A percentile compares a stretch with the other conserved stretches of the same genome.
These are phyloP conservation scores for Nannizziopsis barbatae DNA, from an alignment of 2,329 filamentous ascomycete species.

Conservation along the genomic window DNA sequence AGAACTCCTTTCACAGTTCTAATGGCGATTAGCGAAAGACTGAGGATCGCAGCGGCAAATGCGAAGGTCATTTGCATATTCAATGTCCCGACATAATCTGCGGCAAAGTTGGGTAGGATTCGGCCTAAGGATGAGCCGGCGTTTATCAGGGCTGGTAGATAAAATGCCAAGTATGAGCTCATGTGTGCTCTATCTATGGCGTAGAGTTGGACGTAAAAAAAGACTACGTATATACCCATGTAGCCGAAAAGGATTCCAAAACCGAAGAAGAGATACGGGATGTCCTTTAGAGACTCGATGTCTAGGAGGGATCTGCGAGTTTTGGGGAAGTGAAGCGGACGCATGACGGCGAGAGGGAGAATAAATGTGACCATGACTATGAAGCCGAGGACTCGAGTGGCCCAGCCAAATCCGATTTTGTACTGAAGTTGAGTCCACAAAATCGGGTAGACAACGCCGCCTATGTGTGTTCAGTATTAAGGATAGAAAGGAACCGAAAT, in stretches of 20 bases:
- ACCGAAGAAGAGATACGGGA: slow-evolving; percentile 37
- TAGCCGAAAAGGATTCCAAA: slow-evolving; percentile 43
- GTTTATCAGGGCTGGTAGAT: slow-evolving; percentile 57
- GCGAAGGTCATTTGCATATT: slow-evolving; percentile 42
- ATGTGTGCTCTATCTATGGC: not conserved
- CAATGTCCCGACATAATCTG: slow-evolving; percentile 46
- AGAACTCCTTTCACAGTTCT: slow-evolving; percentile 31
- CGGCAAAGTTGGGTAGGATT: slow-evolving; percentile 47
- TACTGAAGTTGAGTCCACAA: slow-evolving; percentile 33
- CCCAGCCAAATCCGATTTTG: slow-evolving; percentile 45
- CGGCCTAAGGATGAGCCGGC: slow-evolving; percentile 49
- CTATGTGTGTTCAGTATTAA: not conserved
- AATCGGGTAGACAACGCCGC: slow-evolving; percentile 42
- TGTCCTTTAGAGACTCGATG: slow-evolving; percentile 35
- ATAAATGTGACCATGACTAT: slow-evolving; percentile 40
- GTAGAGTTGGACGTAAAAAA: slow-evolving; percentile 41
- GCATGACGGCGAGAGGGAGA: slow-evolving; percentile 25
- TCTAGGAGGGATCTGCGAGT: slow-evolving; percentile 19
- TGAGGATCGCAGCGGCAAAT: slow-evolving; percentile 32
- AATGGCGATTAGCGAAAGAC: slow-evolving; percentile 34
- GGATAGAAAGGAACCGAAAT: not conserved
- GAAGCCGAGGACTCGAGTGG: slow-evolving; percentile 40
- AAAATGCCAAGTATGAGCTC: slow-evolving; percentile 46
- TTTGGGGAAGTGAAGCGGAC: slow-evolving; percentile 29
- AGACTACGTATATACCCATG: slow-evolving; percentile 45